phyloP scores from a whole-genome alignment of 2,329 filamentous ascomycete genomes.

The Thielaviopsis ethacetica region DNA sequence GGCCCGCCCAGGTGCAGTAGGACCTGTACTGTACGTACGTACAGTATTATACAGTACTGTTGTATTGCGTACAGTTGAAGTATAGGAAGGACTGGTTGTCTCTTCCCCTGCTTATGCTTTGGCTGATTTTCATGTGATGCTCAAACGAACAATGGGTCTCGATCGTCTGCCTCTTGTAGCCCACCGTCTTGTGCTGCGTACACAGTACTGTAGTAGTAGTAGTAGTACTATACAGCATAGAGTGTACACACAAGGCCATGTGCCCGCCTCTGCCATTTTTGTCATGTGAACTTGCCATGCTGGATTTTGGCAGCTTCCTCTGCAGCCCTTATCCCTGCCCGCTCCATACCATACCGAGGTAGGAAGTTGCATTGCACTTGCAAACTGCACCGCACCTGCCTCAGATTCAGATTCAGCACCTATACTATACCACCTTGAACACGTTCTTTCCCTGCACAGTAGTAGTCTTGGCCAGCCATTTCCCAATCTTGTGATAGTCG shows the following conservation, averaged over 20 bases:
- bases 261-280: not conserved
- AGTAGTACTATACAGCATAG: too few species aligned
- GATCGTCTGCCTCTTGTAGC: not conserved
- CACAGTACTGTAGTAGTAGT: too few species aligned
- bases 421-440: not conserved
- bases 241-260: too few species aligned
- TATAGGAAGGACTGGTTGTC: too few species aligned
- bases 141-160: not conserved
- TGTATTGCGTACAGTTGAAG: too few species aligned
- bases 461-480: too few species aligned
- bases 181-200: too few species aligned
- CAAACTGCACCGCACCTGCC: not conserved
- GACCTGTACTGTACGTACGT: too few species aligned
- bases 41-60: too few species aligned
- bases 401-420: not conserved
- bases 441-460: not conserved
- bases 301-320: conserved; percentile 1
- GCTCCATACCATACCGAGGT: not conserved
- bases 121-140: conserved; percentile 3
- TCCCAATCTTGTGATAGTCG: not conserved
- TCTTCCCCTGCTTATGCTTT: too few species aligned
- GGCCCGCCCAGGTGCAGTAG: not conserved
- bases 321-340: conserved; percentile 2
- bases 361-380: not conserved
- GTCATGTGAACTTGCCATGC: not conserved